Percentiles rank a stretch among this genome's conserved stretches.
These are phyloP conservation scores for Arabidopsis suecica DNA, from an alignment of 345 rosid species.

Conservation along the genomic window DNA sequence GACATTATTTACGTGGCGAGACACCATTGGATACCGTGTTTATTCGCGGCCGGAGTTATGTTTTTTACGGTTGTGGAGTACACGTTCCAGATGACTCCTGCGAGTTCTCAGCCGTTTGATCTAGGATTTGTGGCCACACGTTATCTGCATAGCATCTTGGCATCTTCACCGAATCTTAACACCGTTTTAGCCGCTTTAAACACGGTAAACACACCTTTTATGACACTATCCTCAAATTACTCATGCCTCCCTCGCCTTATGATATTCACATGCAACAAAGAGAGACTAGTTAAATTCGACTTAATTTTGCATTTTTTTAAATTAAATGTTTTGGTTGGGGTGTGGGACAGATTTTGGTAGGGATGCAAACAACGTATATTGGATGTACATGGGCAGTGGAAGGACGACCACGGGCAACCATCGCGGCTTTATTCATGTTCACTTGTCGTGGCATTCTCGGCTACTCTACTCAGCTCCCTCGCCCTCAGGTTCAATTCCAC, in stretches of 20 bases:
- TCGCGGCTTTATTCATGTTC: constrained; percentile 87
- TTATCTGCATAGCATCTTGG: constrained; percentile 59
- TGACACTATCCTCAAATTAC: constrained; percentile 6
- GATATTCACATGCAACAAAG: neutral
- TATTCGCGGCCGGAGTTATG: constrained; percentile 62
- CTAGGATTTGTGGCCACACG: constrained; percentile 83
- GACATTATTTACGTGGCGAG: constrained; percentile 63
- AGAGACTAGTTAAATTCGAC: constrained; percentile 28
- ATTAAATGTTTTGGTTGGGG: neutral
- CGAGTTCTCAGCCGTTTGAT: constrained; percentile 78
- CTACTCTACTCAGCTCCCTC: constrained; percentile 90
- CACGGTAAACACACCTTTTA: constrained; percentile 55
- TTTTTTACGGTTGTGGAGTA: constrained; percentile 94
- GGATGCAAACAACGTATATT: constrained; percentile 79
- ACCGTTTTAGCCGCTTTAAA: constrained; percentile 77
- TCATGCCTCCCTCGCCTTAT: constrained; percentile 6
- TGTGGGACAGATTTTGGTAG: constrained; percentile 70
- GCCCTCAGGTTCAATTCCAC: constrained; percentile 63
- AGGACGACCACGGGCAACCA: constrained; percentile 81
- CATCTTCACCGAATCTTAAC: constrained; percentile 75
- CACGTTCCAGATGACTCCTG: constrained; percentile 85
- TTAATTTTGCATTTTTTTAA: neutral
- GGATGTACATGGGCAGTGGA: constrained; percentile 80
- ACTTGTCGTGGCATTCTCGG: constrained; percentile 97
- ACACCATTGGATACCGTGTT: constrained; percentile 70